phyloP scores from a whole-genome alignment of 2,329 filamentous ascomycete species.

The Byssochlamys sp. region DNA sequence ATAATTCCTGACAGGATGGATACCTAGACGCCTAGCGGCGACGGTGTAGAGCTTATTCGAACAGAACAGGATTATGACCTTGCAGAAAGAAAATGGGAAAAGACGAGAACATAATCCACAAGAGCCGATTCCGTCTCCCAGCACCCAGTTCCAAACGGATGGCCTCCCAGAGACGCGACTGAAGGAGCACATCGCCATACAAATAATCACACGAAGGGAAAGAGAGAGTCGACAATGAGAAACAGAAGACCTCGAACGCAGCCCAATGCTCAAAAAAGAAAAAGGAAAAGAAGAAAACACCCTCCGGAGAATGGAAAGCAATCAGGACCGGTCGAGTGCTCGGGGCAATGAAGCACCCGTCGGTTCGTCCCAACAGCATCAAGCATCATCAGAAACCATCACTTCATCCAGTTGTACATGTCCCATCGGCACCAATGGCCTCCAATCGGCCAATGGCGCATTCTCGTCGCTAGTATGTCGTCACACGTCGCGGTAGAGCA shows the following conservation, averaged over 20 bases:
- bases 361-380: conserved; percentile 1
- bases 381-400: conserved; percentile 22
- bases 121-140: background rate
- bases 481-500: conserved; percentile 66
- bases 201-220: conserved; percentile 2
- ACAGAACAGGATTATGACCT: background rate
- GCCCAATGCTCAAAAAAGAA: conserved; percentile 12
- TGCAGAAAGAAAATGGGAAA: background rate
- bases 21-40: background rate
- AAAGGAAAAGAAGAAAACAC: conserved; percentile 4
- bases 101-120: background rate
- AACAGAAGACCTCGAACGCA: conserved; percentile 11
- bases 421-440: conserved; percentile 14
- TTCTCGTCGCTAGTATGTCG: conserved; percentile 1
- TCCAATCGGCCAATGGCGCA: conserved; percentile 13
- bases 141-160: background rate
- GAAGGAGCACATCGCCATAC: background rate
- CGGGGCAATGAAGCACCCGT: background rate
- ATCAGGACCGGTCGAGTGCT: conserved; percentile 1
- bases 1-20: background rate
- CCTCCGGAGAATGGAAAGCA: conserved; percentile 2
- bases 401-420: conserved; percentile 28
- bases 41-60: background rate
- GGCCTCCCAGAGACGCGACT: background rate
- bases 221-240: conserved; percentile 1